Conservation (phyloP, 306 rosid genomes). For the Erythrophleum fordii region DNA sequence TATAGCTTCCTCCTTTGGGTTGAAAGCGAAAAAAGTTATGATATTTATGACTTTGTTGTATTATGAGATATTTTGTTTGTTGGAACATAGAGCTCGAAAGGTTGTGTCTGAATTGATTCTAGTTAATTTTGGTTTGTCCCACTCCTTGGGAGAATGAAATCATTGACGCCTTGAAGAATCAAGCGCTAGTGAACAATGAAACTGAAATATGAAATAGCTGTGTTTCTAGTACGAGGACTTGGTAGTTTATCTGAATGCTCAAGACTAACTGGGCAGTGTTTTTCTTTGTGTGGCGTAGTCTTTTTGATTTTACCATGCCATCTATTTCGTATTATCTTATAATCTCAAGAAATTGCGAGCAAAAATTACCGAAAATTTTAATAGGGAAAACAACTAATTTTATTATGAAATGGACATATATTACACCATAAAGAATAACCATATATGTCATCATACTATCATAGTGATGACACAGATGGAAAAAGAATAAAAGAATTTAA, state of each 20-base stretch:
- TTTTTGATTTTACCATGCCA: not conserved
- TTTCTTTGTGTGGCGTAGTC: not conserved
- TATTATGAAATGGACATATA: not conserved
- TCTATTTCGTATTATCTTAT: not conserved
- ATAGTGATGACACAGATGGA: not conserved
- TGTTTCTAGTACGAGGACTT: not conserved
- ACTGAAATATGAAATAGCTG: not conserved
- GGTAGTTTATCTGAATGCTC: not conserved
- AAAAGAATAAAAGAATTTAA: conserved; percentile 14
- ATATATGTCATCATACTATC: not conserved
- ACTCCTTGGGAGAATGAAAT: too few species aligned
- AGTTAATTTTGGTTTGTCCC: not conserved
- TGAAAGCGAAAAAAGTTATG: not conserved
- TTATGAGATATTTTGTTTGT: not conserved
- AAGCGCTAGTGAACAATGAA: not conserved
- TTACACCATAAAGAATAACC: not conserved
- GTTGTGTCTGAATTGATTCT: not conserved
- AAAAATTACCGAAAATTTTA: not conserved
- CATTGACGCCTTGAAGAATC: too few species aligned
- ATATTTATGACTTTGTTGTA: not conserved
- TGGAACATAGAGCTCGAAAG: not conserved
- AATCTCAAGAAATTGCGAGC: not conserved
- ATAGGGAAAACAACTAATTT: not conserved
- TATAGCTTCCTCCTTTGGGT: not conserved
- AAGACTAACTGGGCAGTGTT: not conserved